phyloP scores from a whole-genome alignment of 441 rosid genomes.

The Jatropha podagrica region DNA sequence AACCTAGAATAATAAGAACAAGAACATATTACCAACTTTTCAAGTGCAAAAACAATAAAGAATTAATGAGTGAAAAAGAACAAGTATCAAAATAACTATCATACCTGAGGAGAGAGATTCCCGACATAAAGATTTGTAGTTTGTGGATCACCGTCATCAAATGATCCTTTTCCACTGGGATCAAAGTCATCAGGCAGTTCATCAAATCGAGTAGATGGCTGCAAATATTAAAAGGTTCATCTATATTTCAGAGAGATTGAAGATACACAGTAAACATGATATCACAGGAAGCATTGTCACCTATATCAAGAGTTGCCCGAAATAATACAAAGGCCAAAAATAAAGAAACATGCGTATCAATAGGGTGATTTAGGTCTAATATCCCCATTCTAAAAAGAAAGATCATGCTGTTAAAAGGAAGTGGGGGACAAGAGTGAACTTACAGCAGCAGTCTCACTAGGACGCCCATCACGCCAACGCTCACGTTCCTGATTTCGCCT shows the following conservation, averaged over 20 bases:
- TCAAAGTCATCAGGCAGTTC: constrained; percentile 98
- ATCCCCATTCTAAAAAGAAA: neutral
- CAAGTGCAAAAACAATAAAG: constrained; percentile 10
- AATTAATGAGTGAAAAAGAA: neutral
- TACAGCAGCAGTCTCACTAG: constrained; percentile 65
- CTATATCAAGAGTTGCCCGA: neutral
- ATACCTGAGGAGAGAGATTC: constrained; percentile 93
- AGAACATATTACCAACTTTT: constrained; percentile 7
- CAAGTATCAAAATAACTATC: constrained; percentile 19
- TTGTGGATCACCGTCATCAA: constrained; percentile 99
- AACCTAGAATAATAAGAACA: constrained; percentile 53
- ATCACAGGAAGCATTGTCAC: neutral
- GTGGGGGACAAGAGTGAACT: constrained; percentile 21
- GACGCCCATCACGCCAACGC: constrained; percentile 78
- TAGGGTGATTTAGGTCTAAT: neutral
- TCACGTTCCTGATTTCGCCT: constrained; percentile 95
- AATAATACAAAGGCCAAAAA: neutral
- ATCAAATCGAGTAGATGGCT: constrained; percentile 95
- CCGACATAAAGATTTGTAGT: constrained; percentile 99
- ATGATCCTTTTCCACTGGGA: constrained; percentile 98
- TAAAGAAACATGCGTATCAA: neutral
- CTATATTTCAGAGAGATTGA: constrained; percentile 1
- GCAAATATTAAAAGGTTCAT: constrained; percentile 23
- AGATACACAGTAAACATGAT: neutral
- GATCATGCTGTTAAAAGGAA: neutral